phyloP scores from a whole-genome alignment of 225 moss, liverwort and hornwort genomes.

The Thuidium tamariscinum region DNA sequence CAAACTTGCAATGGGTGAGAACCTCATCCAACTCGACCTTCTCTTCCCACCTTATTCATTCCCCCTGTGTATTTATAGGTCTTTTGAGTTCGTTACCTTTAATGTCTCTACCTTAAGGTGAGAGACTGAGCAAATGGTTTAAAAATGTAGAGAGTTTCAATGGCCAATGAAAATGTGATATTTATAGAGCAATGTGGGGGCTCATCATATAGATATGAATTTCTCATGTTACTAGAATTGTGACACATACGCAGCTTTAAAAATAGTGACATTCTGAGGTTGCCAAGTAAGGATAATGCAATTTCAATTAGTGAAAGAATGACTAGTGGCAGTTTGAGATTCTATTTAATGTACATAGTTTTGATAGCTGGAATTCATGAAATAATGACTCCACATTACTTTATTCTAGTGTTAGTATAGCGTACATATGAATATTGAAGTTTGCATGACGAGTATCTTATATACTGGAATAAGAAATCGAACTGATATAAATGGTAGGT shows the following conservation, averaged over 20 bases:
- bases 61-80: neutral
- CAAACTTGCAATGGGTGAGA: constrained; percentile 88
- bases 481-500: neutral
- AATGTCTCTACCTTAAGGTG: neutral
- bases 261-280: neutral
- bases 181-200: neutral
- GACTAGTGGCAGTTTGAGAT: neutral
- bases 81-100: neutral
- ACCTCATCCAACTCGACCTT: neutral
- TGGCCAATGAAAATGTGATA: neutral
- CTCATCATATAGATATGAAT: neutral
- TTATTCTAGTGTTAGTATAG: neutral
- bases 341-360: neutral
- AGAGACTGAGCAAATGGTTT: neutral
- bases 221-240: neutral
- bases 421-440: neutral
- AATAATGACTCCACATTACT: neutral
- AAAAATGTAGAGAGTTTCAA: neutral
- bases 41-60: neutral
- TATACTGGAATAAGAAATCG: neutral
- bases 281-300: neutral
- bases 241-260: neutral
- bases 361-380: neutral
- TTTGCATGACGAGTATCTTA: neutral
- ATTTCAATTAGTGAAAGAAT: neutral